Conservation (phyloP, 495 filamentous ascomycete species). For the Lichenothelia convexa region DNA sequence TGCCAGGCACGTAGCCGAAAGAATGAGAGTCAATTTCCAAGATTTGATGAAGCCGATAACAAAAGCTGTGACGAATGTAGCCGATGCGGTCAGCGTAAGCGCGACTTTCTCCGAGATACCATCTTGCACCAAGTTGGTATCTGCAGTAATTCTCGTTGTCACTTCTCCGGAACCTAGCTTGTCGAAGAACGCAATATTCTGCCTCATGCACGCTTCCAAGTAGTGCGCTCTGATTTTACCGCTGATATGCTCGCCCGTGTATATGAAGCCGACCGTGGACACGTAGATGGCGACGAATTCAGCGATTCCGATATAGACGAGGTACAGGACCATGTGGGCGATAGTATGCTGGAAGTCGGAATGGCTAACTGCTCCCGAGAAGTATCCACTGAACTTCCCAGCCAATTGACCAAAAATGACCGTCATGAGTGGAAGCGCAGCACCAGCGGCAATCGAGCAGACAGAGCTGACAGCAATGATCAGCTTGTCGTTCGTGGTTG, state of each 20-base stretch:
- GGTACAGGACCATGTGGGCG: neutral
- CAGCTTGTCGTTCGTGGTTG: slow-evolving; percentile 51
- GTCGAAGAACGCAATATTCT: slow-evolving; percentile 1
- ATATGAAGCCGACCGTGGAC: neutral
- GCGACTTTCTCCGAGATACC: slow-evolving; percentile 2
- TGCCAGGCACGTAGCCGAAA: slow-evolving; percentile 13
- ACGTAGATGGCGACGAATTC: neutral
- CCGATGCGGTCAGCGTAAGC: slow-evolving; percentile 5
- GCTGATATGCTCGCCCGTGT: neutral
- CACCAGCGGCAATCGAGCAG: slow-evolving; percentile 58
- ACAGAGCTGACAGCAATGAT: slow-evolving; percentile 50
- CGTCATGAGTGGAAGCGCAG: slow-evolving; percentile 75
- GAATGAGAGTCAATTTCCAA: slow-evolving; percentile 25
- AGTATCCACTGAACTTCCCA: neutral
- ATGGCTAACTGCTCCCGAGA: neutral
- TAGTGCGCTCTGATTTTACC: neutral
- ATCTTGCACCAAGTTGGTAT: neutral
- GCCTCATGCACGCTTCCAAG: neutral
- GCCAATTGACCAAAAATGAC: slow-evolving; percentile 1
- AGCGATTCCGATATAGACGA: neutral
- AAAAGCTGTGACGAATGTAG: slow-evolving; percentile 22
- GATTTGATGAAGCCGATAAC: slow-evolving; percentile 20
- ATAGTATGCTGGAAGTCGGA: neutral
- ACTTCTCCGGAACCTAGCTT: neutral
- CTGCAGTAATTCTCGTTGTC: neutral